Percentiles rank a stretch among this genome's conserved stretches.
phyloP scores from a whole-genome alignment of 768 basidiomycete species.

The Lyophyllum semitale region DNA sequence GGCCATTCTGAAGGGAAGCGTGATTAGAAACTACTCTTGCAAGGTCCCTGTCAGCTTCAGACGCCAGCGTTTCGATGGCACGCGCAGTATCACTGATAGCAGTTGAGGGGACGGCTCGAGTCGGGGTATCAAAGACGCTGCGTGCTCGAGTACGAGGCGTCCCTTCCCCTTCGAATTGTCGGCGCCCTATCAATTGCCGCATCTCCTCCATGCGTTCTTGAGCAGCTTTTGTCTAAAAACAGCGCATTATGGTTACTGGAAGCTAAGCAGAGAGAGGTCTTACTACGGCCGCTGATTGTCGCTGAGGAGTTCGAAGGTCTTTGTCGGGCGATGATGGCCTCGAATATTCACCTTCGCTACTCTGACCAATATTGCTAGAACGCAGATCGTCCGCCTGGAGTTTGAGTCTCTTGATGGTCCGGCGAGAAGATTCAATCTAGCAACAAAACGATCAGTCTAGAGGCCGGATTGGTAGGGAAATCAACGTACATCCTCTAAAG shows the following conservation, averaged over 20 bases:
- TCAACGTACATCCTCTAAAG: constrained; percentile 69
- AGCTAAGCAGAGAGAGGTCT: constrained; percentile 11
- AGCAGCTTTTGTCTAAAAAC: constrained; percentile 66
- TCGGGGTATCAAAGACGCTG: constrained; percentile 36
- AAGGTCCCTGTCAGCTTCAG: constrained; percentile 61
- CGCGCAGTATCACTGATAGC: constrained; percentile 38
- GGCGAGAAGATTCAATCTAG: constrained; percentile 72
- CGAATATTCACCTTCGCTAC: constrained; percentile 34
- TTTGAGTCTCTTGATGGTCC: constrained; percentile 74
- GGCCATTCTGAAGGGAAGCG: constrained; percentile 51
- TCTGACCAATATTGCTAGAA: constrained; percentile 18
- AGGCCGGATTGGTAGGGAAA: not conserved
- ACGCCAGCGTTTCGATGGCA: constrained; percentile 53
- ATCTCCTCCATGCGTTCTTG: constrained; percentile 83
- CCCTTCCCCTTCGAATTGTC: constrained; percentile 47
- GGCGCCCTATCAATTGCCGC: constrained; percentile 67
- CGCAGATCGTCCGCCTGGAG: constrained; percentile 59
- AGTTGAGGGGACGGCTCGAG: constrained; percentile 21
- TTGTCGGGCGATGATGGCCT: constrained; percentile 64
- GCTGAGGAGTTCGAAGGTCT: constrained; percentile 48
- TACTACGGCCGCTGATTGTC: constrained; percentile 43
- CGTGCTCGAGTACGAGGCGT: constrained; percentile 51
- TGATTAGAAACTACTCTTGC: constrained; percentile 52
- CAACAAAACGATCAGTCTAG: constrained; percentile 5
- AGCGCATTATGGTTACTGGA: not conserved